Conservation (phyloP, 2,329 filamentous ascomycete genomes). For the Stachybotrys chartarum region DNA sequence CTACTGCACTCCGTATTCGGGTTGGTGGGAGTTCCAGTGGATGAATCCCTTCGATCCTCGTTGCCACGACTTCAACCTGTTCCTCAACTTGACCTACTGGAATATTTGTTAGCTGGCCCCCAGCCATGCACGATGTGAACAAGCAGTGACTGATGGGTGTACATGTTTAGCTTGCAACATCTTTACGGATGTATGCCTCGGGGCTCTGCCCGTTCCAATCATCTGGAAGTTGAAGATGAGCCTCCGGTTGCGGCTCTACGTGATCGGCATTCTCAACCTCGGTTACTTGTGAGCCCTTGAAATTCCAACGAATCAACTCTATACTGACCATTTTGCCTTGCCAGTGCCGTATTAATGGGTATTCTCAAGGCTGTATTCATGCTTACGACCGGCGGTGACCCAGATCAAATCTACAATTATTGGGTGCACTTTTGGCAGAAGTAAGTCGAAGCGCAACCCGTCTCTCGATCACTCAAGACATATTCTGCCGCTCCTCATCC, state of each 20-base stretch:
- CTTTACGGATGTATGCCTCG: constrained; percentile 1
- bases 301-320: too few species aligned
- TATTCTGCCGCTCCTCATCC: not conserved
- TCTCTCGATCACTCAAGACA: not conserved
- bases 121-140: not conserved
- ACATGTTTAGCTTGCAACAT: constrained; percentile 1
- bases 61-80: constrained; percentile 10
- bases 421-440: constrained; percentile 16
- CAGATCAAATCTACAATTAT: constrained; percentile 16
- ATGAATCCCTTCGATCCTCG: constrained; percentile 12
- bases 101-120: constrained; percentile 11
- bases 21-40: constrained; percentile 17
- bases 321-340: not conserved
- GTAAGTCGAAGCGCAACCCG: constrained; percentile 5
- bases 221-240: constrained; percentile 1
- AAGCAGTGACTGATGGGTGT: not conserved
- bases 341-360: constrained; percentile 18
- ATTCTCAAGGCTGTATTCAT: constrained; percentile 21
- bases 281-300: constrained; percentile 17
- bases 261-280: constrained; percentile 12
- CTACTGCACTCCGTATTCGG: constrained; percentile 14
- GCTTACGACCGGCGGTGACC: constrained; percentile 17
- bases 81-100: constrained; percentile 12
- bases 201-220: not conserved
- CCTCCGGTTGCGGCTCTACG: not conserved